Conservation (phyloP, 1,139 yeast genomes). For the Williopsis jadinii region DNA sequence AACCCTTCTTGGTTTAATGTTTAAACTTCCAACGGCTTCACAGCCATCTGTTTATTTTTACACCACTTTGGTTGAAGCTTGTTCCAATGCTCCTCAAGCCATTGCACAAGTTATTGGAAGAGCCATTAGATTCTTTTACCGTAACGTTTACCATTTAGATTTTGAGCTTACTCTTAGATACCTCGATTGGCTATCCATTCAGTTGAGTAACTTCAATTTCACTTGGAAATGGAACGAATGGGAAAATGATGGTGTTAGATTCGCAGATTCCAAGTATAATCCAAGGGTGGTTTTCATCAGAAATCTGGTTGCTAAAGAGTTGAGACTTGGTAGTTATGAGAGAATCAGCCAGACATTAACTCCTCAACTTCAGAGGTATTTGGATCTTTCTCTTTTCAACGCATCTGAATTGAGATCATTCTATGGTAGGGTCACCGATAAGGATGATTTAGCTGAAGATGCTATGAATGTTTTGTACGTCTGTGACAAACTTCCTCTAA, state of each 20-base stretch:
- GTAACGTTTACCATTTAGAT: slow-evolving; percentile 61
- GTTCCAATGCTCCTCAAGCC: slow-evolving; percentile 79
- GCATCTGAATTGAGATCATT: slow-evolving; percentile 29
- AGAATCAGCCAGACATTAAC: slow-evolving; percentile 75
- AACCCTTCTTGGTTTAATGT: slow-evolving; percentile 69
- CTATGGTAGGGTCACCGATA: slow-evolving; percentile 27
- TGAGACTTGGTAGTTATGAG: slow-evolving; percentile 63
- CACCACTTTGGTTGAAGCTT: slow-evolving; percentile 81
- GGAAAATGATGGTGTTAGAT: slow-evolving; percentile 48
- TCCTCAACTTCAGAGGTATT: slow-evolving; percentile 58
- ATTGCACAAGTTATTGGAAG: slow-evolving; percentile 95
- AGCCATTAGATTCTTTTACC: slow-evolving; percentile 79
- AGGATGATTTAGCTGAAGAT: slow-evolving; percentile 16
- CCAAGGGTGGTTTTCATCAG: slow-evolving; percentile 72
- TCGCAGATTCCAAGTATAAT: slow-evolving; percentile 40
- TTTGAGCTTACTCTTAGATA: slow-evolving; percentile 68
- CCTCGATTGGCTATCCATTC: slow-evolving; percentile 91
- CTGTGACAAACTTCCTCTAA: slow-evolving; percentile 28
- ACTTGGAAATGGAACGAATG: slow-evolving; percentile 99
- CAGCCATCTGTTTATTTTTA: slow-evolving; percentile 76
- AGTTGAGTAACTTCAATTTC: slow-evolving; percentile 87
- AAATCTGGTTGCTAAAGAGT: slow-evolving; percentile 77
- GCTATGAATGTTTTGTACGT: slow-evolving; percentile 23
- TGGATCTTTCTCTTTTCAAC: slow-evolving; percentile 44
- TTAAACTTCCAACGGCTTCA: slow-evolving; percentile 62